These are phyloP conservation scores for Oidiodendron maius DNA, from an alignment of 495 filamentous ascomycete genomes.

Conservation along the genomic window DNA sequence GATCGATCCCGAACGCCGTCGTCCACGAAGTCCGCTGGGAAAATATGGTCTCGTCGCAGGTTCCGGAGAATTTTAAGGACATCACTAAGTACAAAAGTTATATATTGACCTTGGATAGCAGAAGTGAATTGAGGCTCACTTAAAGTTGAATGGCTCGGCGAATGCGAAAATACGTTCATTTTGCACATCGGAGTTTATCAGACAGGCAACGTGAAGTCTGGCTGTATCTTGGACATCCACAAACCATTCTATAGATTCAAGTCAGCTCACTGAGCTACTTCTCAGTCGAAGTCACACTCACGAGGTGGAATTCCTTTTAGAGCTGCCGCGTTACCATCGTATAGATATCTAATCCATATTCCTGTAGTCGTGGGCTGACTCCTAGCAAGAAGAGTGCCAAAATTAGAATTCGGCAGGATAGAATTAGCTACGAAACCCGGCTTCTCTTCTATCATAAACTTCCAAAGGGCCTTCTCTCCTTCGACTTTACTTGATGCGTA, in stretches of 20 bases:
- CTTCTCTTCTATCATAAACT: conserved; percentile 41
- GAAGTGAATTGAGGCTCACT: conserved; percentile 3
- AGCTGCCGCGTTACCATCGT: conserved; percentile 19
- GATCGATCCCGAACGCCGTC: conserved; percentile 17
- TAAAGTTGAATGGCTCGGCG: conserved; percentile 4
- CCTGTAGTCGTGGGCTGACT: conserved; percentile 24
- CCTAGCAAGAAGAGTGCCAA: conserved; percentile 29
- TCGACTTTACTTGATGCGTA: conserved; percentile 48
- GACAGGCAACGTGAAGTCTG: conserved; percentile 35
- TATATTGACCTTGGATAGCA: background rate
- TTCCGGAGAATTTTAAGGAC: conserved; percentile 24
- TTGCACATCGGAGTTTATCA: conserved; percentile 33
- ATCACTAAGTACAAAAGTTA: conserved; percentile 1
- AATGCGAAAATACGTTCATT: conserved; percentile 42
- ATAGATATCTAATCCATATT: conserved; percentile 22
- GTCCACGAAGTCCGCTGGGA: conserved; percentile 22
- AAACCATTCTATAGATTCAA: conserved; percentile 27
- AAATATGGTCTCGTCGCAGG: conserved; percentile 25
- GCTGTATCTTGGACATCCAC: conserved; percentile 45
- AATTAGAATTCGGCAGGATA: conserved; percentile 36
- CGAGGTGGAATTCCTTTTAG: conserved; percentile 22
- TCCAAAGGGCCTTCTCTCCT: conserved; percentile 43
- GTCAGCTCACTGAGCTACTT: conserved; percentile 4
- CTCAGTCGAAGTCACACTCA: conserved; percentile 9
- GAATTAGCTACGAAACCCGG: conserved; percentile 42